A percentile compares a stretch with the other conserved stretches of the same genome.
Conservation (phyloP, 169 alveolate species). For the Eimeria tenella region DNA sequence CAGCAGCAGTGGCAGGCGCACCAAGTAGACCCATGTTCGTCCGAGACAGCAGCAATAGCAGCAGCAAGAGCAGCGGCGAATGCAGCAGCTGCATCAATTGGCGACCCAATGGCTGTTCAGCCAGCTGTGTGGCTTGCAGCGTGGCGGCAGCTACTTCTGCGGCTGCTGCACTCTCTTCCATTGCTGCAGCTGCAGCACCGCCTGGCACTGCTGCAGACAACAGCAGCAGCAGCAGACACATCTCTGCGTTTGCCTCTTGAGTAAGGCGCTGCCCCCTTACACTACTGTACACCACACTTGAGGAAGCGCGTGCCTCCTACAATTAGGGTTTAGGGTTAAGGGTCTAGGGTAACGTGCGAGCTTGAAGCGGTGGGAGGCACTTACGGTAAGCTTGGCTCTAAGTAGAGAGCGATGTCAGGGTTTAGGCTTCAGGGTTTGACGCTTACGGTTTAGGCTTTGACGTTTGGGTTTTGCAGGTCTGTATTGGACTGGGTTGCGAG, state of each 20-base stretch:
- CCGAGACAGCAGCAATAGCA: not conserved
- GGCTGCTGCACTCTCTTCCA: not conserved
- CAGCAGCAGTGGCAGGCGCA: not conserved
- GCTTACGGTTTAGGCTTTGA: not conserved
- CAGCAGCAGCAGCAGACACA: constrained; percentile 17
- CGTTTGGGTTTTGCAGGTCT: not conserved
- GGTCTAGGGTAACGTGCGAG: not conserved
- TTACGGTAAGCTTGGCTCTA: not conserved
- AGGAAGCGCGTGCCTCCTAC: not conserved
- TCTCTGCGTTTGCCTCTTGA: not conserved
- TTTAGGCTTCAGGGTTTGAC: not conserved
- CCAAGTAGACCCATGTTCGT: not conserved
- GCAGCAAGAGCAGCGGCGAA: not conserved
- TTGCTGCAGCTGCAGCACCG: constrained; percentile 35
- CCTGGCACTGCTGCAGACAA: constrained; percentile 36
- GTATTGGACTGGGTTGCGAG: not conserved
- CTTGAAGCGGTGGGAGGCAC: not conserved
- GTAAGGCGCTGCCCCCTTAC: not conserved
- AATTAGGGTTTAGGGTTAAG: not conserved
- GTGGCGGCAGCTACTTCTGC: constrained; percentile 25
- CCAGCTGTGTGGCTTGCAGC: constrained; percentile 31
- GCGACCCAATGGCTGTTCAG: not conserved
- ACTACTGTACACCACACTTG: too few species aligned
- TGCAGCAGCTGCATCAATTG: not conserved
- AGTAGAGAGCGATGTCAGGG: not conserved